Evolutionary conservation across 2,329 filamentous ascomycete species (phyloP), one percentile per base, ranked within the genome.

Genomic region (Paraphaeosphaeria minitans): DNA sequence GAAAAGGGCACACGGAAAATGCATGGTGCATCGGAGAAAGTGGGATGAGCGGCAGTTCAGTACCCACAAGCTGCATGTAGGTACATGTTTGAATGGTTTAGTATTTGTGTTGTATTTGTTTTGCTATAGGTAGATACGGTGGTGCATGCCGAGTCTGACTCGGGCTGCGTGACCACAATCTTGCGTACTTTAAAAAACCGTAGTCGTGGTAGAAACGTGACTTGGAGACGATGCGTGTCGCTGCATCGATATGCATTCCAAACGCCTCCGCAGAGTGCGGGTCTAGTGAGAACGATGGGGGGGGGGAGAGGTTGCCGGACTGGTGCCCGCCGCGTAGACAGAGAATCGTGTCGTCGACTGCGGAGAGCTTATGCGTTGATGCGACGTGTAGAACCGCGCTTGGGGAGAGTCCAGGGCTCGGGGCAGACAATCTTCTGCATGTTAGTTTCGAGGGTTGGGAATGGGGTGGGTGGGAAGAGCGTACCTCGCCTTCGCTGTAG

Each of bases 401-500:
- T 81, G 4, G 81, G 81, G 56, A 83, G 69, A 24, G 80, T 82
- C 81, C 81, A 83, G 47, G 81, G 81, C 54, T 81, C 77, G 21
- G 78, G 78, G 60, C 80, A 82, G 31, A 83, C 78, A 51, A 82
- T 71, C 80, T 53, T 82, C 54, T 2, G 19, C 46, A 10, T 33
- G 62, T 72, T 59, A 70, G 65, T 43, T 55, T 31, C 21, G 10
- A 42, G 6, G 2, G 39, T 29, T 3, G 16, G 24, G n/a, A 4
- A 13, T 7, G 9, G 5, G 10, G n/a, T n/a, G 4, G 50, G 19
- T 45, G 9, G 9, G 29, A 31, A 12, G 22, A 35, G 82, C 89
- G 74, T 79, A 97, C 93, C 89, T 99, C 95, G 78, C 95, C 95
- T 78, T 99, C 94, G 71, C 90, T 95, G 72, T 96, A 98, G 1